Percentiles rank a stretch among this genome's conserved stretches.
These are phyloP conservation scores for Pichia inconspicua DNA, from an alignment of 1,139 yeast species.

Conservation along the genomic window DNA sequence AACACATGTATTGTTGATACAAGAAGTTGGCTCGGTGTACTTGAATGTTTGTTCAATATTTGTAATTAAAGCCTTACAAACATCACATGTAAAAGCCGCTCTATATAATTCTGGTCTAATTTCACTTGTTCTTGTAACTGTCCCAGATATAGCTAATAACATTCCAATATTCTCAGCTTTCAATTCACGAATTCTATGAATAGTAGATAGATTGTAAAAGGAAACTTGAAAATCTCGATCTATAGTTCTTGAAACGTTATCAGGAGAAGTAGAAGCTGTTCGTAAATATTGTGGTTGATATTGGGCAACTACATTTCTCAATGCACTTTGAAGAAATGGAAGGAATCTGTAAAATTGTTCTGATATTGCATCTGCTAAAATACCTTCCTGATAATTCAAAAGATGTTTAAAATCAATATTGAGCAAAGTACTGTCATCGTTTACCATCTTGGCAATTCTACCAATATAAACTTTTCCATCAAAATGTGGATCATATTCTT, in stretches of 20 bases:
- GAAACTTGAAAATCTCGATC: conserved; percentile 86
- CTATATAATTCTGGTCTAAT: conserved; percentile 90
- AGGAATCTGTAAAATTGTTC: conserved; percentile 90
- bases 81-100: conserved; percentile 85
- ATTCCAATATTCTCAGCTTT: conserved; percentile 86
- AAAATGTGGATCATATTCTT: conserved; percentile 33
- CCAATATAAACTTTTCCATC: conserved; percentile 61
- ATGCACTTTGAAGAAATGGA: conserved; percentile 74
- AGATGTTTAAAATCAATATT: conserved; percentile 83
- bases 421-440: conserved; percentile 67
- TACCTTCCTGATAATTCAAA: conserved; percentile 71
- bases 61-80: conserved; percentile 78
- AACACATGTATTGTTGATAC: conserved; percentile 81
- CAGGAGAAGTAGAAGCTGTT: conserved; percentile 19
- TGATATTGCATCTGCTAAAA: conserved; percentile 78
- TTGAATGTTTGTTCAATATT: conserved; percentile 90
- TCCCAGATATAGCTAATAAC: conserved; percentile 80
- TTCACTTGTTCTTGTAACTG: conserved; percentile 94
- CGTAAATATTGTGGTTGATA: conserved; percentile 69
- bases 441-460: conserved; percentile 76
- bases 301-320: conserved; percentile 62
- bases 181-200: conserved; percentile 81
- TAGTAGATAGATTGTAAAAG: conserved; percentile 77
- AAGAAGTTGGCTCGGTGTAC: conserved; percentile 90
- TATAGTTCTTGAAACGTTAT: conserved; percentile 31